Conservation (phyloP, 2,329 filamentous ascomycete genomes). For the Aspergillus sp. region DNA sequence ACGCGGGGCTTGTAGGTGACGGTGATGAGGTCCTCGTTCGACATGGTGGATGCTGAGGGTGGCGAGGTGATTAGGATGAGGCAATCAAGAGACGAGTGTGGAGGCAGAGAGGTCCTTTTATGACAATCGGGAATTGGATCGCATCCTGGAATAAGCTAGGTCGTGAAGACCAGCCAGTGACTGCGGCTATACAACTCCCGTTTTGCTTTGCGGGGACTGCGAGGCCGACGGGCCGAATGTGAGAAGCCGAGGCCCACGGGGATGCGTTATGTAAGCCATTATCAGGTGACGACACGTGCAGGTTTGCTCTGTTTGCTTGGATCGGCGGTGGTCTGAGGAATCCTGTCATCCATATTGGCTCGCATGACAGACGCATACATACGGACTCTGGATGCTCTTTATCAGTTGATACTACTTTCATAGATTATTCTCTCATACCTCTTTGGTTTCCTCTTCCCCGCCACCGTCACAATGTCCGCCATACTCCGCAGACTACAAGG, state of each 20-base stretch:
- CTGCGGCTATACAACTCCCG: background rate
- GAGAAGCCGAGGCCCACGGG: constrained; percentile 12
- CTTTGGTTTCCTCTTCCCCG: background rate
- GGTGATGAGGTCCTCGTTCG: constrained; percentile 49
- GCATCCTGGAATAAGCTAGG: too few species aligned
- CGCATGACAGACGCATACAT: background rate
- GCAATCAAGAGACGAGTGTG: background rate
- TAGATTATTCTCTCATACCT: too few species aligned
- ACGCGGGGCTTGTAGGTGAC: constrained; percentile 66
- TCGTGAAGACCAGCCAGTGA: background rate
- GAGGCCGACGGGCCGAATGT: constrained; percentile 14
- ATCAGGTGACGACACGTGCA: constrained; percentile 7
- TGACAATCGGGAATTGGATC: too few species aligned
- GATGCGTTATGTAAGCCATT: constrained; percentile 7
- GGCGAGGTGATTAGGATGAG: background rate
- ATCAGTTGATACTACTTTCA: too few species aligned
- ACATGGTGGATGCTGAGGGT: constrained; percentile 11
- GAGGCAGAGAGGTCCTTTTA: background rate
- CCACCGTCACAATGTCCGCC: constrained; percentile 33
- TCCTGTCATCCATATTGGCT: background rate
- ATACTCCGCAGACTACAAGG: constrained; percentile 63
- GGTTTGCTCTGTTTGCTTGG: constrained; percentile 20
- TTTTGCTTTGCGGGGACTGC: background rate
- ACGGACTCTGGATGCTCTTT: too few species aligned
- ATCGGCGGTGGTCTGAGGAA: constrained; percentile 12